These are phyloP conservation scores for Aureobasidium sp. DNA, from an alignment of 2,329 filamentous ascomycete genomes.

Conservation along the genomic window DNA sequence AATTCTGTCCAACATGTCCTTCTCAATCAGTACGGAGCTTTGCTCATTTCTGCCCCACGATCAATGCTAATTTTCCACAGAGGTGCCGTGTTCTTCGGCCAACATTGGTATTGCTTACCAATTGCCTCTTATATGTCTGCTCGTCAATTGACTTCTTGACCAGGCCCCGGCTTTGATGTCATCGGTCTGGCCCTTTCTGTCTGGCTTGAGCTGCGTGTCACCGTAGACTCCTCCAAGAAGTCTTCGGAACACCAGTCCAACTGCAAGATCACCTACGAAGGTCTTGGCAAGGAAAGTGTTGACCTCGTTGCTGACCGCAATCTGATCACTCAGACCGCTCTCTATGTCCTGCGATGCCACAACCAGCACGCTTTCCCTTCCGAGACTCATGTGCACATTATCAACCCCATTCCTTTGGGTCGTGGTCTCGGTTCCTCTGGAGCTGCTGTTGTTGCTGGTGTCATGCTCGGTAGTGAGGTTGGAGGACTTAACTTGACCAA, in stretches of 20 bases:
- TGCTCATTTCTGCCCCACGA: not conserved
- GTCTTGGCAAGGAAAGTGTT: slow-evolving; percentile 70
- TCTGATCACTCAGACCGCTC: slow-evolving; percentile 84
- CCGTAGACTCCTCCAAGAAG: slow-evolving; percentile 52
- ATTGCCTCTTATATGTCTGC: not conserved
- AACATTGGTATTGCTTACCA: slow-evolving; percentile 61
- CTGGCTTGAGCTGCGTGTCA: slow-evolving; percentile 84
- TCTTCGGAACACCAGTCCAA: slow-evolving; percentile 61
- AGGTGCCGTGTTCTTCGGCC: slow-evolving; percentile 85
- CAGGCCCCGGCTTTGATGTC: slow-evolving; percentile 86
- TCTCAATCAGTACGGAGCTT: slow-evolving; percentile 15
- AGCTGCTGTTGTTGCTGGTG: slow-evolving; percentile 89
- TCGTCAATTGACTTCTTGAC: slow-evolving; percentile 15
- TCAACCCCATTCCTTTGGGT: slow-evolving; percentile 90
- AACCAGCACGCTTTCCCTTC: slow-evolving; percentile 74
- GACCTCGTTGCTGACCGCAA: slow-evolving; percentile 79
- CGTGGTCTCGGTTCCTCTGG: slow-evolving; percentile 91
- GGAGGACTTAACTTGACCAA: slow-evolving; percentile 70
- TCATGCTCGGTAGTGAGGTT: slow-evolving; percentile 85
- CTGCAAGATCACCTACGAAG: slow-evolving; percentile 87
- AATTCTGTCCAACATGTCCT: slow-evolving; percentile 8
- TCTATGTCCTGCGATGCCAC: slow-evolving; percentile 93
- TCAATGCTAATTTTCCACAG: slow-evolving; percentile 14
- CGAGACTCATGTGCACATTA: slow-evolving; percentile 87
- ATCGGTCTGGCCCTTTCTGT: slow-evolving; percentile 91